These are phyloP conservation scores for Mucor plumbeus DNA, from an alignment of 371 early-diverging fungal species.

Conservation along the genomic window DNA sequence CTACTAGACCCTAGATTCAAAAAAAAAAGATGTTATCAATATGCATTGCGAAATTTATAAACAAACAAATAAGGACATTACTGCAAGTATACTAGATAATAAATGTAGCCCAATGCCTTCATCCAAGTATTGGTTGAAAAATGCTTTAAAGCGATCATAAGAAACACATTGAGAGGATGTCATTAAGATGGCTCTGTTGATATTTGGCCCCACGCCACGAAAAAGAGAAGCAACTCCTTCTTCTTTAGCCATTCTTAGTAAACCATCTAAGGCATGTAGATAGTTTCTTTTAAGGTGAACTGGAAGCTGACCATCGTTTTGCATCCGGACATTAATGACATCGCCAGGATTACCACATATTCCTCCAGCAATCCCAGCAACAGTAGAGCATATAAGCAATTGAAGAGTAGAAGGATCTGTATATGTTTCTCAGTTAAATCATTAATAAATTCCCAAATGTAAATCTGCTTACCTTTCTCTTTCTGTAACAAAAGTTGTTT, in stretches of 20 bases:
- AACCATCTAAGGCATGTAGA: slow-evolving; percentile 67
- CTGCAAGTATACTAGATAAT: slow-evolving; percentile 62
- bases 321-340: slow-evolving; percentile 73
- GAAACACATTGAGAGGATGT: slow-evolving; percentile 68
- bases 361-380: slow-evolving; percentile 71
- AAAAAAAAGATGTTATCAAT: not conserved
- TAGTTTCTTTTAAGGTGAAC: slow-evolving; percentile 63
- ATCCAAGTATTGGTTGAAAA: slow-evolving; percentile 47
- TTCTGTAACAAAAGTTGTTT: slow-evolving; percentile 44
- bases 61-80: slow-evolving; percentile 20
- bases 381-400: slow-evolving; percentile 55
- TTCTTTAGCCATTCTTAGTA: slow-evolving; percentile 60
- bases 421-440: slow-evolving; percentile 1
- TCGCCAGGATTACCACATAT: slow-evolving; percentile 79
- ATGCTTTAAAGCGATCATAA: slow-evolving; percentile 64
- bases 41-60: slow-evolving; percentile 1
- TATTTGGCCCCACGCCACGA: slow-evolving; percentile 67
- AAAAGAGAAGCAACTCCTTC: slow-evolving; percentile 62
- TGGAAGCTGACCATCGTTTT: slow-evolving; percentile 73
- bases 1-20: slow-evolving; percentile 59
- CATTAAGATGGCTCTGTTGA: slow-evolving; percentile 68
- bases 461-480: slow-evolving; percentile 25
- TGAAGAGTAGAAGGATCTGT: slow-evolving; percentile 48
- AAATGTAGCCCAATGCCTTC: slow-evolving; percentile 69
- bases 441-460: slow-evolving; percentile 13